Evolutionary conservation across 2,329 filamentous ascomycete genomes (phyloP), one percentile per base, ranked within the genome.

Genomic region (Metarhizium anisopliae): DNA sequence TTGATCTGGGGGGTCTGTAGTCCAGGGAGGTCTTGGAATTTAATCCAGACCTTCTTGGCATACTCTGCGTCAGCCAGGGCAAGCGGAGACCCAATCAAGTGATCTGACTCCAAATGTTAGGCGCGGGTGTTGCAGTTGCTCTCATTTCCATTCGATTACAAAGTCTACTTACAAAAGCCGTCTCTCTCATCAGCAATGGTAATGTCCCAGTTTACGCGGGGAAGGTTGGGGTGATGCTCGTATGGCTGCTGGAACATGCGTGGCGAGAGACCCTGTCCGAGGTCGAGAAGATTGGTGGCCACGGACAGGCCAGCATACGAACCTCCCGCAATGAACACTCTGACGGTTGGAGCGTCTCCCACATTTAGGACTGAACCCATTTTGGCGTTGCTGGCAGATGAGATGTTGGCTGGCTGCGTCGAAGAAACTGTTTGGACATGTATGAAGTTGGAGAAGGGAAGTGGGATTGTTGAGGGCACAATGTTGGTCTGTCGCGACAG

Each of bases 131-230:
- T 36, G 35, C 6, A 25, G 1, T 25, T 25, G 25, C 25, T 25
- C 25, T 25, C 25, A 25, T 25, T 25, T 25, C 25, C 25, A 25
- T 25, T 25, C 25, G 25, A 36, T 53, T 35, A n/a, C 40, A 43
- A n/a, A 29, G 7, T 29, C n/a, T 10, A 71, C 85, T 63, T 74
- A 91, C 87, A 91, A 68, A 84, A 91, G n/a, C 89, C 89, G 74
- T 92, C 88, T n/a, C 86, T 76, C 68, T 91, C 86, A 63, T 92
- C 87, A 29, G 89, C 83, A 25, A 92, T 78, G 25, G 86, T 90
- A 52, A 92, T 84, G 42, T 90, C 79, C 14, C 89, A 70, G 1
- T 81, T 76, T 49, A 86, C 74, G 29, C 73, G 75, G 49, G 74
- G 72, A 20, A 74, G 66, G 35, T 71, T 64, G 60, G 71, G 60